Evolutionary conservation across 768 basidiomycete genomes (phyloP), one percentile per base, ranked within the genome.

Genomic region (Thelephora ganbajun): DNA sequence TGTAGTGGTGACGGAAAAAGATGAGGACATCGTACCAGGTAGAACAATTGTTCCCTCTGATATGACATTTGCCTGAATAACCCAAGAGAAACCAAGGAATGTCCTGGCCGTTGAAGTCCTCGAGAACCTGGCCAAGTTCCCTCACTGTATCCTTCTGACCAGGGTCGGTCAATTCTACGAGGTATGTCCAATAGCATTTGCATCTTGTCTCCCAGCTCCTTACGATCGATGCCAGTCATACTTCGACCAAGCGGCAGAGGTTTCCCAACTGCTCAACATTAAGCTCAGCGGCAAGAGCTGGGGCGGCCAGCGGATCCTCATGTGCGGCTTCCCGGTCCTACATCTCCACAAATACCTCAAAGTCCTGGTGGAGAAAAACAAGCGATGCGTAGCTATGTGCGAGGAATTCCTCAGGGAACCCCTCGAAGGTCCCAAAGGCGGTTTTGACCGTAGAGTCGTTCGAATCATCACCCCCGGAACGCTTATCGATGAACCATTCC

Each of bases 141-240:
- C 93, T 18, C 85, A 92, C 55, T 93, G 91, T 58, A 71, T 96
- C 23, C 69, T 97, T 20, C 72, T 98, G 14, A 97, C 92, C 6
- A 77, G 89, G 46, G 91, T 97, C 11, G 93, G 93, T 12, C 83
- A 90, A 56, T 97, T 97, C 62, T 97, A 94, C 59, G 93, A 97
- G 75, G 93, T 89, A 60, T 35, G 66, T 18, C 13, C 33, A 16
- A n/a, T 14, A 50, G 14, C 42, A 35, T 2, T 45, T 11, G 20
- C 43, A 43, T 43, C 14, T 26, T 49, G 4, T 7, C 12, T 6
- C 26, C 2, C 35, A 14, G 30, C 6, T 12, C n/a, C 20, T 11
- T 44, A 35, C 26, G 33, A 33, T 22, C 9, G 23, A 14, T 33
- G 12, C 12, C 48, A 97, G 92, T 93, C 93, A 0, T 96, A 96